These are phyloP conservation scores for Penicillium samsonianum DNA, from an alignment of 495 filamentous ascomycete genomes.

Conservation along the genomic window DNA sequence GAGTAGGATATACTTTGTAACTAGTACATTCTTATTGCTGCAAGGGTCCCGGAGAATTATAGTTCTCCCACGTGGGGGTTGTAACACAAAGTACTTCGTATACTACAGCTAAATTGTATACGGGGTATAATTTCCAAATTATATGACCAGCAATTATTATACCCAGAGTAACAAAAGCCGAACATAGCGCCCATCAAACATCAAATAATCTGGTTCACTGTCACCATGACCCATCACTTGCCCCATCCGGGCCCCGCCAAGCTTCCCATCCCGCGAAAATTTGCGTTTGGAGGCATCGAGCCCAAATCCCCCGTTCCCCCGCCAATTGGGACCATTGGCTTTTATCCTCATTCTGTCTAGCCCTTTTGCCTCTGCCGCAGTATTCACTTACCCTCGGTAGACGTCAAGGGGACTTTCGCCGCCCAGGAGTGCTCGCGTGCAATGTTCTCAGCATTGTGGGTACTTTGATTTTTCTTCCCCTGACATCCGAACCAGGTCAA, in stretches of 20 bases:
- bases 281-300: constrained; percentile 17
- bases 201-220: background rate
- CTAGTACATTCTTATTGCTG: background rate
- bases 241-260: constrained; percentile 20
- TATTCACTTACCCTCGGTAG: constrained; percentile 7
- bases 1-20: background rate
- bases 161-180: background rate
- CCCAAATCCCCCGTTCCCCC: constrained; percentile 20
- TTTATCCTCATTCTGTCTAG: constrained; percentile 18
- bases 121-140: no score
- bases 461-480: constrained; percentile 23
- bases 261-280: constrained; percentile 25
- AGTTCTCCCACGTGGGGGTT: constrained; percentile 6
- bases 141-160: background rate
- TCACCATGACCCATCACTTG: constrained; percentile 9
- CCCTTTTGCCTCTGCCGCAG: background rate
- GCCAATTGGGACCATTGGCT: constrained; percentile 14
- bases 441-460: constrained; percentile 26
- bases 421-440: constrained; percentile 24
- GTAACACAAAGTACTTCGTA: background rate
- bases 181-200: background rate
- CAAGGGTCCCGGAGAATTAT: constrained; percentile 1
- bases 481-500: constrained; percentile 10
- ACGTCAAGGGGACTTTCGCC: constrained; percentile 3
- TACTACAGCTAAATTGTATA: background rate